Evolutionary conservation across 495 filamentous ascomycete species (phyloP).

Genomic region (Tetracladium marchalianum): DNA sequence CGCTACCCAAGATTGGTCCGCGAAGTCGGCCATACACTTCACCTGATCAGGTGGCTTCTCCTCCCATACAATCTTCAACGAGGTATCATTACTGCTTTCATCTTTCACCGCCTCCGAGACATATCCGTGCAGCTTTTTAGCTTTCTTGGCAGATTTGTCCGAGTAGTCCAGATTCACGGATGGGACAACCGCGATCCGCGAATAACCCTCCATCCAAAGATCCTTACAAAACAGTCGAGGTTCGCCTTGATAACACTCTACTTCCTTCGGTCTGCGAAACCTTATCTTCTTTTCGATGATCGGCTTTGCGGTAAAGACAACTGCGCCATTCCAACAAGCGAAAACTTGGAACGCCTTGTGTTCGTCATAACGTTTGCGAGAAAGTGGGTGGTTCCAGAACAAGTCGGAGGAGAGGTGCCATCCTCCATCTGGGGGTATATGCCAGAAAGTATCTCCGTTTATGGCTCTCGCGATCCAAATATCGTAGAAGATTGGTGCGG

Average conservation of each 20-base stretch:
- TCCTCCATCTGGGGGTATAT: slow-evolving; percentile 30
- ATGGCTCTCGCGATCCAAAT: slow-evolving; percentile 38
- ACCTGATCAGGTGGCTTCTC: slow-evolving; percentile 16
- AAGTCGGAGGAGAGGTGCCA: slow-evolving; percentile 31
- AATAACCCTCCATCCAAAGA: slow-evolving; percentile 32
- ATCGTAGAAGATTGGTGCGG: slow-evolving; percentile 36
- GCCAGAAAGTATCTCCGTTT: slow-evolving; percentile 36
- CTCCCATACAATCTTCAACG: slow-evolving; percentile 21
- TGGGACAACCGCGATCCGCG: slow-evolving; percentile 40
- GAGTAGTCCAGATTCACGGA: slow-evolving; percentile 37
- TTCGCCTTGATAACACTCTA: slow-evolving; percentile 38
- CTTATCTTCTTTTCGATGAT: slow-evolving; percentile 22
- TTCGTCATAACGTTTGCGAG: slow-evolving; percentile 17
- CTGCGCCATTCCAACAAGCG: slow-evolving; percentile 42
- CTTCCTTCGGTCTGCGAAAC: slow-evolving; percentile 27
- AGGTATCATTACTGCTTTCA: slow-evolving; percentile 2
- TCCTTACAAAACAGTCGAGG: slow-evolving; percentile 39
- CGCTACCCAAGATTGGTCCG: slow-evolving; percentile 7
- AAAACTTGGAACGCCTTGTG: slow-evolving; percentile 39
- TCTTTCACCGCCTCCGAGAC: slow-evolving; percentile 22
- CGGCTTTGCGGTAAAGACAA: slow-evolving; percentile 23
- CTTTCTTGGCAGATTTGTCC: slow-evolving; percentile 23
- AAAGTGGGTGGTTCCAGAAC: slow-evolving; percentile 29
- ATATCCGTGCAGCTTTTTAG: slow-evolving; percentile 34
- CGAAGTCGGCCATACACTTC: slow-evolving; percentile 18